These are phyloP conservation scores for Candida tibetensis DNA, from an alignment of 805 yeast genomes.

Conservation along the genomic window DNA sequence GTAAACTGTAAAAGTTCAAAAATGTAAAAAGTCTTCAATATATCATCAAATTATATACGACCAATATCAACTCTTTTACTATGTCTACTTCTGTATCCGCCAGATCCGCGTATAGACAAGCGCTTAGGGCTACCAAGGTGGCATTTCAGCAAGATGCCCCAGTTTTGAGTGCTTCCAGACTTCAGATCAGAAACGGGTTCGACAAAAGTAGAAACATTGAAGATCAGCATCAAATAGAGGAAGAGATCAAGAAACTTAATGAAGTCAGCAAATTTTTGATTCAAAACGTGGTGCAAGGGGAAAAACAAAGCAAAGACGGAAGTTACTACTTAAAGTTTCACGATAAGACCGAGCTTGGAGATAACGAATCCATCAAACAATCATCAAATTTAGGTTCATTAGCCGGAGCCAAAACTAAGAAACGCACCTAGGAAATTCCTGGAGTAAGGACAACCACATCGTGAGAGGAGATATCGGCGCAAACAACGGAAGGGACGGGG, in stretches of 20 bases:
- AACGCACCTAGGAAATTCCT: slow-evolving; percentile 19
- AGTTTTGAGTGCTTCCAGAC: slow-evolving; percentile 58
- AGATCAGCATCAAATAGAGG: slow-evolving; percentile 16
- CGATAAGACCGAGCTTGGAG: slow-evolving; percentile 82
- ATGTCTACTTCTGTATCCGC: slow-evolving; percentile 1
- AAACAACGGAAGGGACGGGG: neutral
- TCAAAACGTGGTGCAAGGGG: slow-evolving; percentile 86
- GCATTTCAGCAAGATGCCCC: slow-evolving; percentile 54
- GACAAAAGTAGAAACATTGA: slow-evolving; percentile 26
- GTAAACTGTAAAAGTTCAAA: too few species aligned
- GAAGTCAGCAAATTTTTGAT: slow-evolving; percentile 70
- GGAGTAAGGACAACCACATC: neutral
- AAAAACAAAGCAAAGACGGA: slow-evolving; percentile 37
- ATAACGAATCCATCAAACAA: slow-evolving; percentile 73
- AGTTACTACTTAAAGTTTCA: slow-evolving; percentile 67
- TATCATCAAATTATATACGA: too few species aligned
- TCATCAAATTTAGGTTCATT: slow-evolving; percentile 44
- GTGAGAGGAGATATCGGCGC: neutral
- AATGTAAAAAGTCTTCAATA: too few species aligned
- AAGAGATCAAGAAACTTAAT: slow-evolving; percentile 54
- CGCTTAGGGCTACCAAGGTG: slow-evolving; percentile 60
- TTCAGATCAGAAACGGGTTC: slow-evolving; percentile 55
- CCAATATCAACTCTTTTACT: too few species aligned
- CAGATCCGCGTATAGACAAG: slow-evolving; percentile 55
- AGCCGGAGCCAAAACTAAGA: slow-evolving; percentile 51